Percentiles rank a stretch among this genome's conserved stretches.
phyloP scores from a whole-genome alignment of 1,284 basidiomycete species.

The Apiotrichum mycotoxinovorans region DNA sequence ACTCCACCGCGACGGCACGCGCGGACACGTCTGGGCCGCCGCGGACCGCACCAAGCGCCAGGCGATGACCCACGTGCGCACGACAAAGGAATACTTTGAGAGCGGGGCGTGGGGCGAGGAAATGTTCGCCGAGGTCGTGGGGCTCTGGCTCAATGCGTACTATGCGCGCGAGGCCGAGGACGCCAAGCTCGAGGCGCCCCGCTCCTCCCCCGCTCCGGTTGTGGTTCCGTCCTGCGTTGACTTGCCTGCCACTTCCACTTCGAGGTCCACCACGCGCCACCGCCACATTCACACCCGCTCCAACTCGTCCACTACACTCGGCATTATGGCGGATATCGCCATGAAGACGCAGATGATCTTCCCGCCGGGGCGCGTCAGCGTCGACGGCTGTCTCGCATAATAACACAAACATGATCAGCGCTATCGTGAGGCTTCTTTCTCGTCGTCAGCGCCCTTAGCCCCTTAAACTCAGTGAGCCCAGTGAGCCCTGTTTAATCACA shows the following conservation, averaged over 20 bases:
- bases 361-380: neutral
- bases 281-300: neutral
- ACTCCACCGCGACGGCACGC: neutral
- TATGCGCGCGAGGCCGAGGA: neutral
- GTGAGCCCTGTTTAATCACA: too few relatives aligned
- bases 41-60: neutral
- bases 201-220: neutral
- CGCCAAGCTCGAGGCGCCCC: neutral
- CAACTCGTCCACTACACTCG: neutral
- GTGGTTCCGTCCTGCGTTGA: neutral
- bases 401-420: neutral
- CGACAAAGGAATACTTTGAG: slow-evolving; percentile 3
- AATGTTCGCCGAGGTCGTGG: slow-evolving; percentile 4
- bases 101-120: slow-evolving; percentile 8
- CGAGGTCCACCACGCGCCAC: neutral
- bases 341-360: neutral
- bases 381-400: neutral
- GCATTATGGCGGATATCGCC: neutral
- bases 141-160: slow-evolving; percentile 9
- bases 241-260: neutral
- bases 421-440: too few relatives aligned
- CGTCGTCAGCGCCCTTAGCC: too few relatives aligned
- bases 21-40: neutral
- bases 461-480: too few relatives aligned
- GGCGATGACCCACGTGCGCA: neutral